These are phyloP conservation scores for Wallemia ichthyophaga DNA, from an alignment of 1,284 basidiomycete species.

Conservation along the genomic window DNA sequence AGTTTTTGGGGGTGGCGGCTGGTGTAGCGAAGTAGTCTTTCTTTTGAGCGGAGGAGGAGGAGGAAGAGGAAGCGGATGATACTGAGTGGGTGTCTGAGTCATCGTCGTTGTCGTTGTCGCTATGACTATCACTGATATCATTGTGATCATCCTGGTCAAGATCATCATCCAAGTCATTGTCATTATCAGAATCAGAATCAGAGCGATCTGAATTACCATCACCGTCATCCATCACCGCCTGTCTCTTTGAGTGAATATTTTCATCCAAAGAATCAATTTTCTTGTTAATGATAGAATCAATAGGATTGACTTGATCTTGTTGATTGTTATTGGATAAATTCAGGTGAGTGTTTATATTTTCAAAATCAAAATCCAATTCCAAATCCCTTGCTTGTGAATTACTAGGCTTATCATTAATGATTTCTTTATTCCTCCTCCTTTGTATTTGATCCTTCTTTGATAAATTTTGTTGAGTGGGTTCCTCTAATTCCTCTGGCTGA, in stretches of 20 bases:
- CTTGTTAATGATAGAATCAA: neutral
- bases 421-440: conserved; percentile 5
- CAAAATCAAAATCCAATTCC: conserved; percentile 54
- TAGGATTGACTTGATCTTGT: neutral
- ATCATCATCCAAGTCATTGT: conserved; percentile 8
- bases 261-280: conserved; percentile 10
- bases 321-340: neutral
- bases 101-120: conserved; percentile 5
- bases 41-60: conserved; percentile 36
- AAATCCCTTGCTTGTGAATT: conserved; percentile 30
- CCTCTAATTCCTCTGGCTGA: conserved; percentile 10
- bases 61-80: neutral
- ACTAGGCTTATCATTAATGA: conserved; percentile 1
- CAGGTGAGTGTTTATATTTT: conserved; percentile 13
- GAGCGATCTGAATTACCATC: too few species aligned
- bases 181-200: conserved; percentile 2
- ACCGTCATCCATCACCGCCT: conserved; percentile 5
- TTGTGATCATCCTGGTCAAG: conserved; percentile 6
- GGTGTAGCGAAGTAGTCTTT: conserved; percentile 48
- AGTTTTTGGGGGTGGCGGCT: conserved; percentile 9
- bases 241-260: conserved; percentile 12
- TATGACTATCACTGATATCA: conserved; percentile 6
- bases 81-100: conserved; percentile 7
- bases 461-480: conserved; percentile 6
- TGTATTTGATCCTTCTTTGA: conserved; percentile 9